phyloP scores from a whole-genome alignment of 2,329 filamentous ascomycete genomes.

The Alternaria arbusti region DNA sequence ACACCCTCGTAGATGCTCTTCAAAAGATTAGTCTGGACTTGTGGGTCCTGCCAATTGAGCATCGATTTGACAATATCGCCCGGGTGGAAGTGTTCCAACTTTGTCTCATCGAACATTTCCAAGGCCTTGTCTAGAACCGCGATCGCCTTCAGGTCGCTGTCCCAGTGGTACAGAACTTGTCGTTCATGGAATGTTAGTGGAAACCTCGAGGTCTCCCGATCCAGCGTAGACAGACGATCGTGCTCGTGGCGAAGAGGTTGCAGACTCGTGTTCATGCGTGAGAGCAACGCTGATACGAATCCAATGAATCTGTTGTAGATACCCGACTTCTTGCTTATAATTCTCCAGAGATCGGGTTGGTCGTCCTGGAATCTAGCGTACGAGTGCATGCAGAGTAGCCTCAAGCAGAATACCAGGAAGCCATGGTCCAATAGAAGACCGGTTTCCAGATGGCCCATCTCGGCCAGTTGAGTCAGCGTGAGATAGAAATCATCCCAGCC shows the following conservation, averaged over 20 bases:
- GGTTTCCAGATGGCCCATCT: slow-evolving; percentile 38
- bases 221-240: slow-evolving; percentile 29
- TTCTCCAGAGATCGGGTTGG: slow-evolving; percentile 31
- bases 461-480: slow-evolving; percentile 35
- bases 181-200: slow-evolving; percentile 35
- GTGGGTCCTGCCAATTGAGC: slow-evolving; percentile 26
- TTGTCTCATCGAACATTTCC: slow-evolving; percentile 41
- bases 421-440: slow-evolving; percentile 33
- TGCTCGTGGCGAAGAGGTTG: slow-evolving; percentile 6
- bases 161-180: slow-evolving; percentile 31
- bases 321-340: slow-evolving; percentile 40
- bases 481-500: slow-evolving; percentile 48
- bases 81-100: slow-evolving; percentile 40
- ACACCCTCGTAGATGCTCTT: slow-evolving; percentile 41
- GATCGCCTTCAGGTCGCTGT: slow-evolving; percentile 36
- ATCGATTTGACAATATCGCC: slow-evolving; percentile 44
- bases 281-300: slow-evolving; percentile 36
- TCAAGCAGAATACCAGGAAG: slow-evolving; percentile 39
- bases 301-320: slow-evolving; percentile 42
- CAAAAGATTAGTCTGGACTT: slow-evolving; percentile 23
- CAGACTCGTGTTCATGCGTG: slow-evolving; percentile 33
- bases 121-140: slow-evolving; percentile 45
- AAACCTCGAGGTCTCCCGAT: slow-evolving; percentile 33
- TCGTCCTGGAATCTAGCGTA: slow-evolving; percentile 15
- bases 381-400: slow-evolving; percentile 39